These are phyloP conservation scores for Quercus lobata DNA, from an alignment of 331 rosid species.

Conservation along the genomic window DNA sequence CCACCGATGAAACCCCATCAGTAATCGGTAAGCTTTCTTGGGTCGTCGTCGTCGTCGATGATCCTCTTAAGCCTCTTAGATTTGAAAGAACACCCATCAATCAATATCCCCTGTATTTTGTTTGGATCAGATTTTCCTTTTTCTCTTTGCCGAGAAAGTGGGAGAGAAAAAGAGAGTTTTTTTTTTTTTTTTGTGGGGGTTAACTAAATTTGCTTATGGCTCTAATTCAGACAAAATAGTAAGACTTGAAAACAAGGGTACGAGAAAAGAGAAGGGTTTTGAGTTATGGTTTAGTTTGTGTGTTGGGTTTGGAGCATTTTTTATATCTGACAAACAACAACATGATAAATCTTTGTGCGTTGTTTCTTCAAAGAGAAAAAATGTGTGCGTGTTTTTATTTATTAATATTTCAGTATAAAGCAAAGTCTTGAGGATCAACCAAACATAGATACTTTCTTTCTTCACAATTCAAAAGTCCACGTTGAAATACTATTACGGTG, in stretches of 20 bases:
- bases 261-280: no score
- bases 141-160: conserved; percentile 12
- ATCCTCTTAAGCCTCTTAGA: conserved; percentile 62
- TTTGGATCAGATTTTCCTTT: conserved; percentile 7
- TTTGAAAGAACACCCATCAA: conserved; percentile 54
- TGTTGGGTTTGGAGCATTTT: no score
- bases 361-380: not conserved
- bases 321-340: no score
- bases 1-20: conserved; percentile 9
- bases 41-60: conserved; percentile 43
- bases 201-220: no score
- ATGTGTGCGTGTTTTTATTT: no score
- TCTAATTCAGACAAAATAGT: no score
- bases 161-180: not conserved
- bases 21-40: conserved; percentile 43
- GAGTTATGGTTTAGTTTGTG: no score
- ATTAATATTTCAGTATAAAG: no score
- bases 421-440: not conserved
- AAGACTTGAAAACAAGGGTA: no score
- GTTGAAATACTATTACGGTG: not conserved
- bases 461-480: not conserved
- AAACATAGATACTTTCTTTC: not conserved
- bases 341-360: no score
- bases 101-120: not conserved
- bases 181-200: no score